Base-by-base conservation (phyloP, 2,329 filamentous ascomycete genomes). In the Ilyonectria destructans region DNA sequence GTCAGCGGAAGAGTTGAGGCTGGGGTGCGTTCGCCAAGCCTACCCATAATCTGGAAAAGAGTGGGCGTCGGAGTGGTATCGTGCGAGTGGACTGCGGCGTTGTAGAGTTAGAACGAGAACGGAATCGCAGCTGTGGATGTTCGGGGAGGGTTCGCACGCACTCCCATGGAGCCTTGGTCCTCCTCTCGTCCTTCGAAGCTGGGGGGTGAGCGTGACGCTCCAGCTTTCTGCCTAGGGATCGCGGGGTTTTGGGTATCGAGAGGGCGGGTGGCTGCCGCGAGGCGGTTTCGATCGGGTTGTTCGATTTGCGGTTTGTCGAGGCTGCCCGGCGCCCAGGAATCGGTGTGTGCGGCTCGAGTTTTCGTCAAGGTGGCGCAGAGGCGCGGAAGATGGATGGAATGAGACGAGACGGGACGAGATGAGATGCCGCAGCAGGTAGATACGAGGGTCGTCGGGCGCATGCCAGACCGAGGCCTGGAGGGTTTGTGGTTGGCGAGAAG, bases 21-120 rank as follows among this genome's bases (percentile, higher is more conserved):
- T 60, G 12, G 29, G 33, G 59, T 59, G 33, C 31, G 43, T 54
- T 56, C 54, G 56, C 69, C 64, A 67, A 67, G 66, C 74, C 60
- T 80, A 83, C 82, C 80, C 81, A 83, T 83, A 84, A 75, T 83
- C 82, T 58, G 82, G 82, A 71, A 82, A 81, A 67, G 80, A 82
- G 73, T 78, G 77, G 69, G 77, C 77, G 65, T 79, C 69, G 64
- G 80, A 83, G 61, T 74, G 67, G 67, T 83, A 83, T 66, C 80
- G 77, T 60, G 72, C 71, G 62, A 78, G 71, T 58, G 80, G 74
- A 73, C 80, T 82, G 65, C 17, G 64, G 61, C 31, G 45, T 56
- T 62, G 65, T 52, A 70, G 64, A 31, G 51, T 67, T 55, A 65
- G 65, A 51, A 69, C 63, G 62, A 60, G 63, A 45, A 67, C 65